Evolutionary conservation across 805 yeast species (phyloP).

Genomic region (Candida loeiensis): DNA sequence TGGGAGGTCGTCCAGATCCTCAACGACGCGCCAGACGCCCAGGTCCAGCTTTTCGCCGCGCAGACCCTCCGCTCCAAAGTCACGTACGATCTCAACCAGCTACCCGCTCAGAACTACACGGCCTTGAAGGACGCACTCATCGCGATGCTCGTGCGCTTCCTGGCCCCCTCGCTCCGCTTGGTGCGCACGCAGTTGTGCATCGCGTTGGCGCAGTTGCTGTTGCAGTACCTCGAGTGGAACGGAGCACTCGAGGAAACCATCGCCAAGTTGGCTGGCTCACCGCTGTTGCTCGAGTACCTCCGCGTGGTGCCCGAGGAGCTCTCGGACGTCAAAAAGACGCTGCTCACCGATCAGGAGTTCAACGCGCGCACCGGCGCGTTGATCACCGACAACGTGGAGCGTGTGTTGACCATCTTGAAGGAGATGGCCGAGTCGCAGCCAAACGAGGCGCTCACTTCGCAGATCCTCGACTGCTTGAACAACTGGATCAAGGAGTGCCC

Average conservation of each 20-base stretch:
- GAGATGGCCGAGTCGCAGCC: constrained; percentile 32
- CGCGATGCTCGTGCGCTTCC: constrained; percentile 48
- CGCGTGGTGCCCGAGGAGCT: constrained; percentile 91
- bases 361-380: constrained; percentile 58
- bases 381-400: constrained; percentile 62
- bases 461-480: constrained; percentile 68
- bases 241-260: constrained; percentile 69
- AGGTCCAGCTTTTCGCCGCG: constrained; percentile 77
- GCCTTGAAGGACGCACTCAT: constrained; percentile 70
- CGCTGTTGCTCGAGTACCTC: constrained; percentile 68
- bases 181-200: constrained; percentile 82
- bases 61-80: constrained; percentile 86
- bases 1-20: constrained; percentile 69
- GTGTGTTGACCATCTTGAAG: constrained; percentile 61
- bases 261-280: constrained; percentile 35
- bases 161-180: constrained; percentile 35
- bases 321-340: constrained; percentile 68
- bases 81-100: constrained; percentile 78
- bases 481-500: constrained; percentile 92
- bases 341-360: constrained; percentile 80
- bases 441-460: constrained; percentile 19
- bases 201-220: constrained; percentile 74
- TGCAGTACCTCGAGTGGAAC: constrained; percentile 74
- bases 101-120: constrained; percentile 54
- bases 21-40: constrained; percentile 36